Base-by-base conservation (phyloP, 345 rosid species). In the Corchorus capsularis region DNA sequence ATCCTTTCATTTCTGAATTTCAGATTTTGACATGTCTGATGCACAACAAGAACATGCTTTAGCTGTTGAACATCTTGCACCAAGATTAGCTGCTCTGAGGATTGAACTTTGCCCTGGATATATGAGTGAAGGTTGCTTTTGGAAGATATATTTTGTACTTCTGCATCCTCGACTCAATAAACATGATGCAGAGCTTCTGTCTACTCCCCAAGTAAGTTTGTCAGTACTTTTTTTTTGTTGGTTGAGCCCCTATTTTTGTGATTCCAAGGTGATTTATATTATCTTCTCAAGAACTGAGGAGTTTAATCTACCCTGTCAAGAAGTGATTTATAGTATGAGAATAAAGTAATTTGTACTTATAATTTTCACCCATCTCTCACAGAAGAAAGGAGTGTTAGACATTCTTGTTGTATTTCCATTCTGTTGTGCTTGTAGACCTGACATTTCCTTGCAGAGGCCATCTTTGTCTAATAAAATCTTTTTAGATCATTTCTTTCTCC, bases 81-180 rank as follows among this genome's bases (percentile, higher is more conserved):
- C 97, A 5, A 87, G 93, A 83, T 82, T 96, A 81, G 91, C 92
- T 77, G 95, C 93, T 59, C 83, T 94, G 2, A 87, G 98, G 83
- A 84, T 92, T 69, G 97, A 93, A 61, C 90, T 96, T 75, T 96
- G 99, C 79, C 97, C 98, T 0, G 91, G 92, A 76, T 89, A 89
- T 86, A 92, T 94, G 98, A 92, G 85, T 75, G 97, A 90, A 53
- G 86, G 81, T 80, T 86, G 93, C 90, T 94, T 96, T 83, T 96
- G 99, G 98, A 96, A 92, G 87, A 91, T 96, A 52, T 96, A 94
- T 80, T 96, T 92, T 78, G 92, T 94, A 20, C 97, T 96, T 85
- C 75, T 94, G 79, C 95, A 83, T 77, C 97, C 99, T 15, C 85
- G 94, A 79, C 93, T 94, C 60, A 83, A 68, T 79, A 91, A 92